These are phyloP conservation scores for Colletotrichum abscissum DNA, from an alignment of 2,329 filamentous ascomycete species.

Conservation along the genomic window DNA sequence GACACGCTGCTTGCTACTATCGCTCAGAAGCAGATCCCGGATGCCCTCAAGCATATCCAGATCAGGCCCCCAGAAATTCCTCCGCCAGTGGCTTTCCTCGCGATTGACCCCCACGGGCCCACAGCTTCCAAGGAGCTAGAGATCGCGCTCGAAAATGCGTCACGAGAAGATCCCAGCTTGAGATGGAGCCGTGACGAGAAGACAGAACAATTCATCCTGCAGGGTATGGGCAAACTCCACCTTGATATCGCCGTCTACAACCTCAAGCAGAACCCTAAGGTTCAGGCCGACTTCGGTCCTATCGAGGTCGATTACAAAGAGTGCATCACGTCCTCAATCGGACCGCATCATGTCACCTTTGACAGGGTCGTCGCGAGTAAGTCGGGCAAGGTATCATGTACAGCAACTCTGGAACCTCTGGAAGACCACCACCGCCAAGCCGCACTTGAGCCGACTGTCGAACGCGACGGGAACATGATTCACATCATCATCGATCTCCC, in stretches of 20 bases:
- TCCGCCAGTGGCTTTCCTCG: constrained; percentile 96
- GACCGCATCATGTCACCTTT: constrained; percentile 71
- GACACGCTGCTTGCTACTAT: constrained; percentile 87
- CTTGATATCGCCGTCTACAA: constrained; percentile 92
- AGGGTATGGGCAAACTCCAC: constrained; percentile 96
- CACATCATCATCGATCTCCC: constrained; percentile 65
- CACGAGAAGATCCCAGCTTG: constrained; percentile 93
- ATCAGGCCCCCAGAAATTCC: constrained; percentile 90
- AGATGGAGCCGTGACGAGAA: constrained; percentile 88
- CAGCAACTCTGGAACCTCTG: constrained; percentile 73
- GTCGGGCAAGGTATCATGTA: constrained; percentile 80
- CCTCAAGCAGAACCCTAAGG: constrained; percentile 89
- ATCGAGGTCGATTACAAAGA: constrained; percentile 98
- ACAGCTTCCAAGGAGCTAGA: constrained; percentile 84
- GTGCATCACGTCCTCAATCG: constrained; percentile 70
- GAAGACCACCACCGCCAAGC: constrained; percentile 50
- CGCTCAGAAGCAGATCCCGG: constrained; percentile 70
- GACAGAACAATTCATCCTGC: constrained; percentile 91
- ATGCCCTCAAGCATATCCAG: constrained; percentile 79
- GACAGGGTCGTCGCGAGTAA: constrained; percentile 86
- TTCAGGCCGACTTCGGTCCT: constrained; percentile 84
- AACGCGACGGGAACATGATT: constrained; percentile 78
- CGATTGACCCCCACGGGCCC: constrained; percentile 83
- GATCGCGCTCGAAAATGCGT: constrained; percentile 78
- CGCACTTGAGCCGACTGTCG: constrained; percentile 55